Conservation (phyloP, 208 protist genomes). For the Hexamita inflata region DNA sequence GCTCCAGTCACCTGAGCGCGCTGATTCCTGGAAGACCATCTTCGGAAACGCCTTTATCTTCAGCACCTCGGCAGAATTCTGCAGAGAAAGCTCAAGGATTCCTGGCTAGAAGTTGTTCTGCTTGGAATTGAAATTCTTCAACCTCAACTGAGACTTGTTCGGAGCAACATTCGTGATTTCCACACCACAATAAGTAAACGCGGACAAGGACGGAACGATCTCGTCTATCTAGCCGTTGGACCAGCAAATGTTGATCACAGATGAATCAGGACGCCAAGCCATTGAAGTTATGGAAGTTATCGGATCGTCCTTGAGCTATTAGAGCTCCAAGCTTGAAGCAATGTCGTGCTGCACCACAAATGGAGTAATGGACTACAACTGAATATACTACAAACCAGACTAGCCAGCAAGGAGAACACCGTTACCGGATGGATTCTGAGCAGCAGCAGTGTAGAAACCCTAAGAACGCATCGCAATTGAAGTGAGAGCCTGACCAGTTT, state of each 20-base stretch:
- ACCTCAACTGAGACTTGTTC: neutral
- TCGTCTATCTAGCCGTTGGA: neutral
- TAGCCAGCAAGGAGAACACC: neutral
- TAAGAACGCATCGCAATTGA: neutral
- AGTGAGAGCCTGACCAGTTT: neutral
- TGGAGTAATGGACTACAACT: neutral
- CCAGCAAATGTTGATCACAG: neutral
- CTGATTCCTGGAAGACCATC: neutral
- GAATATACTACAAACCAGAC: neutral
- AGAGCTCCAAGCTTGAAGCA: neutral
- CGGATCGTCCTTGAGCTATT: neutral
- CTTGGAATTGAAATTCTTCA: slow-evolving; percentile 9
- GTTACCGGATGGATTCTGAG: neutral
- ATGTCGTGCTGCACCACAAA: neutral
- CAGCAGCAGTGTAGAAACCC: neutral
- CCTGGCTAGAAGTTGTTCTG: neutral
- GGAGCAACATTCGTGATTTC: neutral
- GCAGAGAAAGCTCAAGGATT: neutral
- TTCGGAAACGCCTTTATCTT: slow-evolving; percentile 17
- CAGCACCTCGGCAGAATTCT: neutral
- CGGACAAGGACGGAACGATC: neutral
- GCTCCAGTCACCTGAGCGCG: neutral
- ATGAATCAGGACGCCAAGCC: neutral
- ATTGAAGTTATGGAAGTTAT: neutral
- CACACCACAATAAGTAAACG: slow-evolving; percentile 2